phyloP scores from a whole-genome alignment of 768 basidiomycete genomes.

The Russula ochroleuca region DNA sequence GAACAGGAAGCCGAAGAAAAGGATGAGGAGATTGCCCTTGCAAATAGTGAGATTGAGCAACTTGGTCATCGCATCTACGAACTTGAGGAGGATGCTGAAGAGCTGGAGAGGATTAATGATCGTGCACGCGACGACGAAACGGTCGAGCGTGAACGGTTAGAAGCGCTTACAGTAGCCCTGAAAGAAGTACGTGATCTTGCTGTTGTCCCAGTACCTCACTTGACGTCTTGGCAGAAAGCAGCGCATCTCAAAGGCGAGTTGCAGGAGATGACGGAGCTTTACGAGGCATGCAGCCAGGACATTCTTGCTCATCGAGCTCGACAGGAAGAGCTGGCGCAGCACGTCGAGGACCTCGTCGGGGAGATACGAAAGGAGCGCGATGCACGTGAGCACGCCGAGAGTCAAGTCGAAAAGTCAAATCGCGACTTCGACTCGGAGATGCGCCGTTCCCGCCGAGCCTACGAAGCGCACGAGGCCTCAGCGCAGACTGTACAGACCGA shows the following conservation, averaged over 20 bases:
- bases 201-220: background rate
- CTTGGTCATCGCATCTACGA: constrained; percentile 74
- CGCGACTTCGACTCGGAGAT: constrained; percentile 59
- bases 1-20: constrained; percentile 76
- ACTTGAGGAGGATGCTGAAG: constrained; percentile 84
- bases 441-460: constrained; percentile 54
- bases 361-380: constrained; percentile 58
- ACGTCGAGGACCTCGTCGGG: constrained; percentile 66
- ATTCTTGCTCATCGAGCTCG: constrained; percentile 62
- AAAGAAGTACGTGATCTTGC: constrained; percentile 60
- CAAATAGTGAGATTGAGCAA: constrained; percentile 74
- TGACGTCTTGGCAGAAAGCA: constrained; percentile 55
- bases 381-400: constrained; percentile 50
- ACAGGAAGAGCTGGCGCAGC: constrained; percentile 72
- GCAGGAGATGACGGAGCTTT: constrained; percentile 58
- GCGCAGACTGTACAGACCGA: constrained; percentile 60
- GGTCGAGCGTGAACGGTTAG: constrained; percentile 63
- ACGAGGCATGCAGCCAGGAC: constrained; percentile 60
- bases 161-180: constrained; percentile 62
- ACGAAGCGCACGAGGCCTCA: constrained; percentile 69
- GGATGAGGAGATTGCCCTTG: constrained; percentile 67
- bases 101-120: constrained; percentile 65
- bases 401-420: constrained; percentile 53
- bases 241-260: constrained; percentile 58
- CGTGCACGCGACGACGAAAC: constrained; percentile 66